Evolutionary conservation across 805 yeast species (phyloP), one percentile per base, ranked within the genome.

Genomic region (Alloascoidea hylecoeti): DNA sequence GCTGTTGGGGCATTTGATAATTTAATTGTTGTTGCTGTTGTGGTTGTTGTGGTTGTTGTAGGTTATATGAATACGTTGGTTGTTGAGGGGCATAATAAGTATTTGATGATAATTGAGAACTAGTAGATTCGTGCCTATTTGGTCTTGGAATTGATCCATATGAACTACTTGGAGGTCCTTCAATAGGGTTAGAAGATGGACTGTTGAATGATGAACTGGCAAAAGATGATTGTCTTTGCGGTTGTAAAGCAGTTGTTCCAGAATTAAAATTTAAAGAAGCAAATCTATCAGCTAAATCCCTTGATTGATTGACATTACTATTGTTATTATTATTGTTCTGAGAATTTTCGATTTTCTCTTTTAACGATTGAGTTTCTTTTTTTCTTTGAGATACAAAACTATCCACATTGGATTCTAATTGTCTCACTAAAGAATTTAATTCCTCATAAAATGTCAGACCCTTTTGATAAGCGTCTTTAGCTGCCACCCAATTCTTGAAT

Each of bases 371-470:
- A 35, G 46, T 42, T 40, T 56, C 59, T 35, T 48, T 53, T 33
- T 48, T 44, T 37, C 61, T 35, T 46, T 57, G 43, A 46, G 42
- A 45, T 53, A 51, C 42, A 39, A 47, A 49, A 16, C 45, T 51
- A 36, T 49, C 49, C 18, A 55, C 41, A 38, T 57, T 45, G 27
- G 43, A 37, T 39, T 50, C 45, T 32, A 57, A 37, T 12, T 47
- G 43, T 5, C 52, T 42, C 5, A 63, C 61, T 46, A 61, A 63
- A 14, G 48, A 49, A 30, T 57, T 53, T 19, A 74, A 56, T 40
- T 72, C 68, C 4, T 59, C 56, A 53, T 89, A 89, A 50, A 84
- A 82, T 6, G 58, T 64, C 5, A 57, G 47, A 0, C 94, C 94
- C 44, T 72, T 75, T 13, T 59, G 55, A 39, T 72, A 52, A 4